phyloP scores from a whole-genome alignment of 306 rosid genomes.

The Trifolium repens region DNA sequence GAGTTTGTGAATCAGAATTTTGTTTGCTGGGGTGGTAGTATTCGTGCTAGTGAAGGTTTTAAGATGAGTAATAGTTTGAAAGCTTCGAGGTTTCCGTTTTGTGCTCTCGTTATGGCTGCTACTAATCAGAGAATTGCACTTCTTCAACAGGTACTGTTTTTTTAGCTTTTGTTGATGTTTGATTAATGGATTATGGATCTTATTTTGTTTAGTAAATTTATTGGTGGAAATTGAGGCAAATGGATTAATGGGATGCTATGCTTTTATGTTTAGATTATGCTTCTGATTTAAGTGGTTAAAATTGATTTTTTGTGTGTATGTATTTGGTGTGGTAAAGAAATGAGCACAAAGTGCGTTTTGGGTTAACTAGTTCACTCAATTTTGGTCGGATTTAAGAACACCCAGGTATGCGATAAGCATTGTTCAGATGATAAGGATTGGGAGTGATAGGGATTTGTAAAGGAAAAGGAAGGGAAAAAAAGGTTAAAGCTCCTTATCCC shows the following conservation, averaged over 20 bases:
- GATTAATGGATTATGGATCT: background rate
- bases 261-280: conserved; percentile 4
- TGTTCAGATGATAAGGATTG: background rate
- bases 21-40: conserved; percentile 95
- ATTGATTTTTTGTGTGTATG: background rate
- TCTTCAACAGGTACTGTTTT: conserved; percentile 73
- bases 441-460: background rate
- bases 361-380: background rate
- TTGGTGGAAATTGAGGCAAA: background rate
- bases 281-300: background rate
- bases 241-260: background rate
- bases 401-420: background rate
- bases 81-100: conserved; percentile 90
- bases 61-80: conserved; percentile 97
- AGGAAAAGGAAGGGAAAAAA: too few species aligned
- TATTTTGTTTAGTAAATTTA: background rate
- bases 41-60: conserved; percentile 90
- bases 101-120: conserved; percentile 94
- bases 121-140: conserved; percentile 91
- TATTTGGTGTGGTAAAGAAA: background rate
- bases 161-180: background rate
- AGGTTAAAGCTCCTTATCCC: background rate
- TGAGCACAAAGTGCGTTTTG: background rate
- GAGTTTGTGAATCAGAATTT: conserved; percentile 86
- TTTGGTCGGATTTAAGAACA: conserved; percentile 8